These are phyloP conservation scores for Pholiota conissans DNA, from an alignment of 768 basidiomycete genomes.

Conservation along the genomic window DNA sequence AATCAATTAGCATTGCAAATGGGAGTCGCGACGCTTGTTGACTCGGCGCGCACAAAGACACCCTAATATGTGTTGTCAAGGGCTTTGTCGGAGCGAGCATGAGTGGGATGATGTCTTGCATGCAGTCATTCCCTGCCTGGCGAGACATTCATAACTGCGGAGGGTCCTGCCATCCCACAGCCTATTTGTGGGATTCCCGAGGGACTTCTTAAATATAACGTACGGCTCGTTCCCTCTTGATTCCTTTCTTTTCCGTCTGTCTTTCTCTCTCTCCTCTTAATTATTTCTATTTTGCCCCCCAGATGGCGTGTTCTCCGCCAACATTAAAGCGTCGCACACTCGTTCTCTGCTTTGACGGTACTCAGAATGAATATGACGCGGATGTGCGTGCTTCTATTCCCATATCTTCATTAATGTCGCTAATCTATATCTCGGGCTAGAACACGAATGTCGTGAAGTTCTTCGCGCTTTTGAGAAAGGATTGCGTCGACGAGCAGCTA, in stretches of 20 bases:
- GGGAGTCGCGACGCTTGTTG: not conserved
- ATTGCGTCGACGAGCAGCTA: constrained; percentile 53
- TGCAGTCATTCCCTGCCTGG: not conserved
- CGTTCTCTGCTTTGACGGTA: constrained; percentile 74
- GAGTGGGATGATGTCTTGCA: constrained; percentile 2
- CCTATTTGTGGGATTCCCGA: constrained; percentile 1
- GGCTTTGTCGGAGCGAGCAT: not conserved
- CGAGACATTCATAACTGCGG: constrained; percentile 9
- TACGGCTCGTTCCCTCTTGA: not conserved
- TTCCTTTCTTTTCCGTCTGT: constrained; percentile 2
- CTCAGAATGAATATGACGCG: constrained; percentile 49
- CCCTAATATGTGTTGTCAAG: not conserved
- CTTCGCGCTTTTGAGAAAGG: constrained; percentile 66
- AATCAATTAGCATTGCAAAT: no score
- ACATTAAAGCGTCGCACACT: constrained; percentile 26
- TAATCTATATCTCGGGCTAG: constrained; percentile 12
- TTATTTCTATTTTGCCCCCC: not conserved
- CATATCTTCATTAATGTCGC: not conserved
- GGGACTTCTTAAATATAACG: not conserved
- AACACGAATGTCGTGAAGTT: constrained; percentile 75
- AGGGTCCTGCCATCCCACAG: not conserved
- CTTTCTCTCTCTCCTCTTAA: constrained; percentile 1
- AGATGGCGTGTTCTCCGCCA: not conserved
- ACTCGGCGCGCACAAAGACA: not conserved
- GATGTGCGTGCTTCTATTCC: constrained; percentile 33